Percentiles rank a stretch among this genome's conserved stretches.
Evolutionary conservation across 306 rosid species (phyloP).

Genomic region (Comarum palustre): DNA sequence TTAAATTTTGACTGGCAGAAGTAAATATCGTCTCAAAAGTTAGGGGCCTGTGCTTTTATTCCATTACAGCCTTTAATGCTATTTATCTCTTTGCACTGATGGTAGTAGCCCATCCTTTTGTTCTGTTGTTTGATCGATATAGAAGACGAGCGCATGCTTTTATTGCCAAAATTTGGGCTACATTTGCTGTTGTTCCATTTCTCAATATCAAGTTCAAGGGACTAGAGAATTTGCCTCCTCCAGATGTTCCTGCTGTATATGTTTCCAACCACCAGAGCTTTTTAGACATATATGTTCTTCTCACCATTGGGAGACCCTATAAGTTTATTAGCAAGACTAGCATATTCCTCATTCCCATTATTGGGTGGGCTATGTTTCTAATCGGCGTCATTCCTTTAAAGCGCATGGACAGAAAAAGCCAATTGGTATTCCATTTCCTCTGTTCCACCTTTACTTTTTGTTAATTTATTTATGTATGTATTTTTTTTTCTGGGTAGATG

Average conservation of each 20-base stretch:
- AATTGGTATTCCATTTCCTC: slow-evolving; percentile 60
- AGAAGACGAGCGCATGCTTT: slow-evolving; percentile 61
- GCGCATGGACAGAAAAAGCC: slow-evolving; percentile 93
- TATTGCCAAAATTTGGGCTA: slow-evolving; percentile 86
- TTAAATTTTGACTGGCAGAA: slow-evolving; percentile 49
- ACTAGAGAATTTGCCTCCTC: slow-evolving; percentile 75
- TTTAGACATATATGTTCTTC: slow-evolving; percentile 80
- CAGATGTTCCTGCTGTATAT: slow-evolving; percentile 78
- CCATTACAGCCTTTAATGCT: slow-evolving; percentile 53
- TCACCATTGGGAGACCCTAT: slow-evolving; percentile 78
- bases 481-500: not conserved
- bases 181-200: slow-evolving; percentile 58
- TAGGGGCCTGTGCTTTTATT: slow-evolving; percentile 68
- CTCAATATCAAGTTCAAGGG: slow-evolving; percentile 65
- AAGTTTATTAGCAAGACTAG: slow-evolving; percentile 97
- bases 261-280: slow-evolving; percentile 99
- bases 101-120: slow-evolving; percentile 72
- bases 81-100: slow-evolving; percentile 62
- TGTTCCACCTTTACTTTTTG: slow-evolving; percentile 7
- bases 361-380: slow-evolving; percentile 98
- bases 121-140: slow-evolving; percentile 59
- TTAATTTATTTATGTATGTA: slow-evolving; percentile 8
- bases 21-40: slow-evolving; percentile 54
- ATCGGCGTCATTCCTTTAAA: slow-evolving; percentile 79
- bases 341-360: slow-evolving; percentile 77